Percentiles rank a stretch among this genome's conserved stretches.
phyloP scores from a whole-genome alignment of 2,329 filamentous ascomycete genomes.

The Tolypocladium sp. region DNA sequence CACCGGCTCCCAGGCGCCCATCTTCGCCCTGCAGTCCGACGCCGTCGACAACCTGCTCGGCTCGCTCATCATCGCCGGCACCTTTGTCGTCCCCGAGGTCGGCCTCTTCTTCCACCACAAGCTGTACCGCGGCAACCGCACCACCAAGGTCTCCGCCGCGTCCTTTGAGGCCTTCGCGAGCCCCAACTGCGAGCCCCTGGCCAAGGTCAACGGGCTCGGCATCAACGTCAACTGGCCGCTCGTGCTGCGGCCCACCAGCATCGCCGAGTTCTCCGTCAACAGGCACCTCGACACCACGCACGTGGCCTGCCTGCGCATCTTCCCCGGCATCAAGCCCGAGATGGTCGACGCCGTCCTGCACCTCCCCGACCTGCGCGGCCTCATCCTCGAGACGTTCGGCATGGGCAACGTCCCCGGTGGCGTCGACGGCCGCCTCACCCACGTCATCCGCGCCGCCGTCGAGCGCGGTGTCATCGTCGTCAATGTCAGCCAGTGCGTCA shows the following conservation, averaged over 20 bases:
- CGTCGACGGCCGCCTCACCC: constrained; percentile 67
- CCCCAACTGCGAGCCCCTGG: constrained; percentile 77
- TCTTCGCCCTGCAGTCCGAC: constrained; percentile 84
- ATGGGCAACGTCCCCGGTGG: constrained; percentile 86
- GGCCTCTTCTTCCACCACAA: constrained; percentile 91
- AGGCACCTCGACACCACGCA: constrained; percentile 76
- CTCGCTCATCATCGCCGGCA: constrained; percentile 81
- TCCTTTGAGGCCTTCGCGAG: constrained; percentile 82
- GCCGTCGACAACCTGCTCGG: constrained; percentile 85
- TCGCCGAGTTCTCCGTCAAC: constrained; percentile 66
- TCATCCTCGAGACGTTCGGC: constrained; percentile 87
- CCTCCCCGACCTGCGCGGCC: constrained; percentile 65
- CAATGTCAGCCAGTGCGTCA: constrained; percentile 84
- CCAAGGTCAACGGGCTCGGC: constrained; percentile 70
- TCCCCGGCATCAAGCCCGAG: constrained; percentile 86
- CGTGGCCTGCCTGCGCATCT: constrained; percentile 81
- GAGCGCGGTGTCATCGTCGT: constrained; percentile 76
- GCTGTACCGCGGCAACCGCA: constrained; percentile 79
- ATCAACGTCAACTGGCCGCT: constrained; percentile 75
- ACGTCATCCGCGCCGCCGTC: constrained; percentile 68
- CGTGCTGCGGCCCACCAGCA: constrained; percentile 62
- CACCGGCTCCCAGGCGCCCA: constrained; percentile 75
- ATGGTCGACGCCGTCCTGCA: constrained; percentile 82
- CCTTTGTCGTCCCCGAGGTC: constrained; percentile 88
- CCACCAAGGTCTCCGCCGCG: constrained; percentile 80